phyloP scores from a whole-genome alignment of 805 yeast genomes.

The Suhomyces faveliae region DNA sequence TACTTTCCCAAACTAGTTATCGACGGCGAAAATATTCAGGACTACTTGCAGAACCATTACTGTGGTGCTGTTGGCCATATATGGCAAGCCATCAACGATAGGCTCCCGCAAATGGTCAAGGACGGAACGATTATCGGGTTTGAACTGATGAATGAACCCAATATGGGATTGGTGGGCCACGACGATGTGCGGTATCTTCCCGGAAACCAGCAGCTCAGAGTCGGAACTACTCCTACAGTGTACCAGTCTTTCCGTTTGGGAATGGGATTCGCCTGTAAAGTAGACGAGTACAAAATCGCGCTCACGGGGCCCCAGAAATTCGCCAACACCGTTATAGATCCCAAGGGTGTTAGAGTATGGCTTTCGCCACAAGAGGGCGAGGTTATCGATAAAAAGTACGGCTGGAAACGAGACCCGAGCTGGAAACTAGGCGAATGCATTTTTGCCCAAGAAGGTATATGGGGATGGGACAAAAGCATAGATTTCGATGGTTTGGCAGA shows the following conservation, averaged over 20 bases:
- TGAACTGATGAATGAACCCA: constrained; percentile 87
- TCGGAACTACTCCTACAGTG: constrained; percentile 83
- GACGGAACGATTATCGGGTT: constrained; percentile 66
- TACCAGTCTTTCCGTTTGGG: constrained; percentile 74
- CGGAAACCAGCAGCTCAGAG: constrained; percentile 59
- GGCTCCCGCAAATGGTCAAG: constrained; percentile 32
- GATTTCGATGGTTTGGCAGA: constrained; percentile 20
- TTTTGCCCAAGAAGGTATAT: constrained; percentile 78
- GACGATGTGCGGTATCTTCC: constrained; percentile 56
- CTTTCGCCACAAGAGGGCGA: constrained; percentile 43
- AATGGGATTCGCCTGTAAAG: constrained; percentile 66
- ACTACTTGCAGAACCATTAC: constrained; percentile 66
- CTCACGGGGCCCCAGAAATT: constrained; percentile 73
- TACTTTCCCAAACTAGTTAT: constrained; percentile 76
- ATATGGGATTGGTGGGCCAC: constrained; percentile 68
- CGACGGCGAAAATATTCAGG: constrained; percentile 74
- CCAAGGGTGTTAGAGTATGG: constrained; percentile 73
- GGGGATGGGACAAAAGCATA: constrained; percentile 47
- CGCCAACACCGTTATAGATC: constrained; percentile 58
- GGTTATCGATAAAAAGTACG: constrained; percentile 58
- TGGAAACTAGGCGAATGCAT: constrained; percentile 80
- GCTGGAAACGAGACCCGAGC: constrained; percentile 58
- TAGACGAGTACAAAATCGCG: constrained; percentile 70
- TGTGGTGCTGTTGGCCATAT: constrained; percentile 47
- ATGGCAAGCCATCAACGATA: constrained; percentile 29